Base-by-base conservation (phyloP, 1,284 basidiomycete species). In the Pascua sp. region DNA sequence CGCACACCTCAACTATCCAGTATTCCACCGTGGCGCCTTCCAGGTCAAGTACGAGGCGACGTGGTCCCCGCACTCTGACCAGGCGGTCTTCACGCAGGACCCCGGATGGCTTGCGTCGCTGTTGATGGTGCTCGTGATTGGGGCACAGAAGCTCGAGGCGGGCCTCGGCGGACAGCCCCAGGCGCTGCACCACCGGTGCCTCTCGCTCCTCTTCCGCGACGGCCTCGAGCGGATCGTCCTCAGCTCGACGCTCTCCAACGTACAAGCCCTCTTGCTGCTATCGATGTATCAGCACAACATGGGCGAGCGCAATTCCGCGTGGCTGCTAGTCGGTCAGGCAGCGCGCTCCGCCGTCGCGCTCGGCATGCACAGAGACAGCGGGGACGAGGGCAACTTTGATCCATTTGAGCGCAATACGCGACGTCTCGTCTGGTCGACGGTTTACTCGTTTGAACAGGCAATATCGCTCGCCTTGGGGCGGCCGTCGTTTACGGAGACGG, bases 271-370 rank as follows among this genome's bases (percentile, higher is more conserved):
- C 13, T 42, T 65, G 36, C 53, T 65, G 8, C 50, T 65, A 11
- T 46, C 59, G 9, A 52, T 65, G 11, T 65, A 65, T 43, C 57
- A 65, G 42, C 61, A 65, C 56, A 65, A 65, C 49, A 42, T 59
- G 0, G 64, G 64, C 1, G 64, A 65, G 49, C 55, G 64, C 8
- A 63, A 63, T 24, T 51, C 64, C 10, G 64, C 64, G 7, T 65
- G 57, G 55, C 47, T 56, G 11, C 55, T 65, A 7, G 49, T 60
- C 32, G 64, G 64, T 2, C 61, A 65, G 11, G 61, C 64, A 1
- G 47, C 55, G 2, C 61, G 64, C 10, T 42, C 53, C 2, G 61
- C 56, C 11, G 55, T 65, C 3, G 56, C 61, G 4, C 47, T 52
- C 7, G 64, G 64, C 5, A 50, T 65, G 39, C 61, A 63, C 32